phyloP scores from a whole-genome alignment of 768 basidiomycete genomes.

The Clathrus columnatus region DNA sequence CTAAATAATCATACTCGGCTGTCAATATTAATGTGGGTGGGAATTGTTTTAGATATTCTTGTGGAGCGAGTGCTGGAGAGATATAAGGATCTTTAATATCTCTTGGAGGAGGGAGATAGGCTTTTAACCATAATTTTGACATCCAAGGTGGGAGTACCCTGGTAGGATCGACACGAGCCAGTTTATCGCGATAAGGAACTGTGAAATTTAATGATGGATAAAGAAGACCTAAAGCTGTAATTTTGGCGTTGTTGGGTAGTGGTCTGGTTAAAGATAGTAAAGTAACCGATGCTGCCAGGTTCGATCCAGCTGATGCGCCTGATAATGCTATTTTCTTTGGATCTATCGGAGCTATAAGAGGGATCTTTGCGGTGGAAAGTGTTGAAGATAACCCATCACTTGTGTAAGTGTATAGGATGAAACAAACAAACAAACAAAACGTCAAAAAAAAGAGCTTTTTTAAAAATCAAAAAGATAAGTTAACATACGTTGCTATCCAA shows the following conservation, averaged over 20 bases:
- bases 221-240: conserved; percentile 11
- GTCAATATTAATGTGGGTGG: conserved; percentile 14
- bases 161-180: conserved; percentile 10
- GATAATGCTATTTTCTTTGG: conserved; percentile 12
- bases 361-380: background rate
- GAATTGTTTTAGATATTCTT: conserved; percentile 6
- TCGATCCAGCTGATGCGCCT: conserved; percentile 13
- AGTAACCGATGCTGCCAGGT: conserved; percentile 14
- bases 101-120: conserved; percentile 14
- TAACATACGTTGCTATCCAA: conserved; percentile 12
- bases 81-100: conserved; percentile 8
- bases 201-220: conserved; percentile 14
- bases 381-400: conserved; percentile 11
- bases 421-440: too few species aligned
- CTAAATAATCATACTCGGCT: conserved; percentile 14
- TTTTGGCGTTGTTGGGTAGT: conserved; percentile 5
- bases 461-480: background rate
- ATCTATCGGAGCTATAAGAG: conserved; percentile 1
- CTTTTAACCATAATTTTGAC: conserved; percentile 8
- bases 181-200: conserved; percentile 11
- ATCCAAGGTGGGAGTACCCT: conserved; percentile 10
- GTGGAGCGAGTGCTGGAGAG: conserved; percentile 10
- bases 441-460: background rate
- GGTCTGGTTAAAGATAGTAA: conserved; percentile 8
- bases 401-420: background rate